Conservation (phyloP, 139 green algal genomes). For the Coccomyxa sp. region DNA sequence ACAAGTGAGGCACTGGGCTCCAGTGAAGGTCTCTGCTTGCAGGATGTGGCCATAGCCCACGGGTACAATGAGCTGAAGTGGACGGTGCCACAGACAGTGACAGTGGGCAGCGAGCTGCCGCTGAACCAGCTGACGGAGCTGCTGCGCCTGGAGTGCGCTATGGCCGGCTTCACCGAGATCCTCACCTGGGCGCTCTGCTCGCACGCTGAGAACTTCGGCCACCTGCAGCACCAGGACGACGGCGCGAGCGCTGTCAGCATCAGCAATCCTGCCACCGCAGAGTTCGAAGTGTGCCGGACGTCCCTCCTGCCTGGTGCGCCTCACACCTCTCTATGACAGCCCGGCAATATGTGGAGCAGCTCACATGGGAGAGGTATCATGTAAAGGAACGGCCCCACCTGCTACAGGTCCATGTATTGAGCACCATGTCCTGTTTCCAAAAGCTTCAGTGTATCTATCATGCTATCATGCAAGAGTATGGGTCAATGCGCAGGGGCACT, state of each 20-base stretch:
- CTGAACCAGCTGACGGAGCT: slow-evolving; percentile 90
- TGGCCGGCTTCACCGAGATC: slow-evolving; percentile 70
- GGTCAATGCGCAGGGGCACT: slow-evolving; percentile 70
- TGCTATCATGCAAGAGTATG: too few relatives aligned
- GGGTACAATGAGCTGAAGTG: slow-evolving; percentile 96
- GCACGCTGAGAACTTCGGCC: slow-evolving; percentile 83
- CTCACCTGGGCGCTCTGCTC: slow-evolving; percentile 88
- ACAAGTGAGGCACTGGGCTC: too few relatives aligned
- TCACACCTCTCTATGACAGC: not conserved
- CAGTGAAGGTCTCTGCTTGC: too few relatives aligned
- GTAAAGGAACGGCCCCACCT: not conserved
- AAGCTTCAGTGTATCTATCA: slow-evolving; percentile 38
- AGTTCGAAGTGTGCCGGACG: slow-evolving; percentile 86
- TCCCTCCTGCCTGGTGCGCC: slow-evolving; percentile 37
- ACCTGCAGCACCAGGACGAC: slow-evolving; percentile 66
- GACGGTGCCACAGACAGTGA: slow-evolving; percentile 56
- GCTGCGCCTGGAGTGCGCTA: slow-evolving; percentile 79
- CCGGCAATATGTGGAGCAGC: too few relatives aligned
- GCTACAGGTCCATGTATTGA: slow-evolving; percentile 41
- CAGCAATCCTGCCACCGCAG: slow-evolving; percentile 89
- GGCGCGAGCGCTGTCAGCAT: slow-evolving; percentile 74
- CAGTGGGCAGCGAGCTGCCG: slow-evolving; percentile 79
- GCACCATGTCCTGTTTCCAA: slow-evolving; percentile 26
- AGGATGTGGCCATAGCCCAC: slow-evolving; percentile 96
- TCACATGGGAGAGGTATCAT: too few relatives aligned